Percentiles rank a stretch among this genome's conserved stretches.
phyloP scores from a whole-genome alignment of 495 filamentous ascomycete species.

The Hypoxylon lenormandii region DNA sequence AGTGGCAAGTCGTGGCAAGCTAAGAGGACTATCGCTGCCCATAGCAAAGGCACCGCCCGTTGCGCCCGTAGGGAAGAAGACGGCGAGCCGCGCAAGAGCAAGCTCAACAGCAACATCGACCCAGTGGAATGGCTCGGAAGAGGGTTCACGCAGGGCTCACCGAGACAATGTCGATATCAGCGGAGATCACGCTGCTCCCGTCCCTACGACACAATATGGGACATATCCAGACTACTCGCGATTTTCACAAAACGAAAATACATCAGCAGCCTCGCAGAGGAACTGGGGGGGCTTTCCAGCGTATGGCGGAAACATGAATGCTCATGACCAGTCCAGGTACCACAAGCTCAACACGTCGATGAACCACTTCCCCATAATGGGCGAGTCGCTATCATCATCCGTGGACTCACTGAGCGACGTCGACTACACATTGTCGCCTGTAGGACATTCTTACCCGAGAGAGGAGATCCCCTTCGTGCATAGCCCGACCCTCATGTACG shows the following conservation, averaged over 20 bases:
- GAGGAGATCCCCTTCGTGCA: conserved; percentile 64
- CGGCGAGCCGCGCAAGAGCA: conserved; percentile 55
- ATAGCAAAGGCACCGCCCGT: conserved; percentile 78
- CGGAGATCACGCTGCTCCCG: conserved; percentile 35
- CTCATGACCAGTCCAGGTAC: conserved; percentile 44
- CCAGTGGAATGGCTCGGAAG: conserved; percentile 57
- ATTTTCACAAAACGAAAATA: conserved; percentile 52
- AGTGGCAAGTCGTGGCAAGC: conserved; percentile 94
- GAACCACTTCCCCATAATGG: conserved; percentile 49
- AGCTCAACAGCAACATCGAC: conserved; percentile 52
- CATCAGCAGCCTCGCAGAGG: conserved; percentile 47
- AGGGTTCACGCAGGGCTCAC: conserved; percentile 44
- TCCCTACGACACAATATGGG: conserved; percentile 53
- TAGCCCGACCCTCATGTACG: conserved; percentile 66
- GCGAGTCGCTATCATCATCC: conserved; percentile 61
- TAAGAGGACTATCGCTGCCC: conserved; percentile 87
- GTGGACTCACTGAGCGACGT: conserved; percentile 66
- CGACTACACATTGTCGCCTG: conserved; percentile 65
- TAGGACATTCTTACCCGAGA: conserved; percentile 62
- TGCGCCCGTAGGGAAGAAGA: conserved; percentile 59
- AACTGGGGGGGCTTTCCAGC: conserved; percentile 45
- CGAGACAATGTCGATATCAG: conserved; percentile 52
- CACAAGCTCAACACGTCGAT: conserved; percentile 47
- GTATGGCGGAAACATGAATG: conserved; percentile 42
- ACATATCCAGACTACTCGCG: conserved; percentile 52